Conservation (phyloP, 345 rosid species). For the Isatis tinctoria region DNA sequence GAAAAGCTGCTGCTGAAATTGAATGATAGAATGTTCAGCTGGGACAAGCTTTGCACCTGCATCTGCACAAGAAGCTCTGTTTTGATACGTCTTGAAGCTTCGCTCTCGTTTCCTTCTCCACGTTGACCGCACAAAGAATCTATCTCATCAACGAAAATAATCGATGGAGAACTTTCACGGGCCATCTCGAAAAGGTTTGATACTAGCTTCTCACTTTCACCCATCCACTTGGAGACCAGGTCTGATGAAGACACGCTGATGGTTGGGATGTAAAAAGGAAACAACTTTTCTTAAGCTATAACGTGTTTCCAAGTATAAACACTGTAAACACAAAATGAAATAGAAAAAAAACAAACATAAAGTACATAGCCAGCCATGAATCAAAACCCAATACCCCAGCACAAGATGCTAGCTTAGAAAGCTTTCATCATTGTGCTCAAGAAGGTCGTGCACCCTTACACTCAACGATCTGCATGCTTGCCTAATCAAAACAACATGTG, state of each 20-base stretch:
- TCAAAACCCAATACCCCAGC: not conserved
- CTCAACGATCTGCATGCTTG: not conserved
- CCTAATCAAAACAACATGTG: not conserved
- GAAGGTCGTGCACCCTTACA: not conserved
- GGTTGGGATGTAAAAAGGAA: slow-evolving; percentile 24
- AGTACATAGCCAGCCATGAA: not conserved
- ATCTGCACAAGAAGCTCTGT: slow-evolving; percentile 98
- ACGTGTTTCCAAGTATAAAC: slow-evolving; percentile 22
- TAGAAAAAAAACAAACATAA: not conserved
- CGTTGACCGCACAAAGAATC: slow-evolving; percentile 92
- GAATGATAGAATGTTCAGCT: not conserved
- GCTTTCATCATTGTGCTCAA: not conserved
- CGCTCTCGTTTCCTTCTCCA: slow-evolving; percentile 95
- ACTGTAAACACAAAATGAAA: slow-evolving; percentile 4
- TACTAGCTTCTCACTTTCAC: slow-evolving; percentile 94
- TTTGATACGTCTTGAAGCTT: slow-evolving; percentile 95
- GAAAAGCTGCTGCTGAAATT: not conserved
- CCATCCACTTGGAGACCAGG: slow-evolving; percentile 98
- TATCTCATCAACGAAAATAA: slow-evolving; percentile 89
- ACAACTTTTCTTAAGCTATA: slow-evolving; percentile 19
- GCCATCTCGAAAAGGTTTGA: slow-evolving; percentile 94
- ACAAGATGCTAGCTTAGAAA: slow-evolving; percentile 1
- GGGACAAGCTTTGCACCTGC: slow-evolving; percentile 55
- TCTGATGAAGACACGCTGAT: slow-evolving; percentile 87
- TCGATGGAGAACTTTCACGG: slow-evolving; percentile 92